These are phyloP conservation scores for Gyrodon lividus DNA, from an alignment of 768 basidiomycete genomes.

Conservation along the genomic window DNA sequence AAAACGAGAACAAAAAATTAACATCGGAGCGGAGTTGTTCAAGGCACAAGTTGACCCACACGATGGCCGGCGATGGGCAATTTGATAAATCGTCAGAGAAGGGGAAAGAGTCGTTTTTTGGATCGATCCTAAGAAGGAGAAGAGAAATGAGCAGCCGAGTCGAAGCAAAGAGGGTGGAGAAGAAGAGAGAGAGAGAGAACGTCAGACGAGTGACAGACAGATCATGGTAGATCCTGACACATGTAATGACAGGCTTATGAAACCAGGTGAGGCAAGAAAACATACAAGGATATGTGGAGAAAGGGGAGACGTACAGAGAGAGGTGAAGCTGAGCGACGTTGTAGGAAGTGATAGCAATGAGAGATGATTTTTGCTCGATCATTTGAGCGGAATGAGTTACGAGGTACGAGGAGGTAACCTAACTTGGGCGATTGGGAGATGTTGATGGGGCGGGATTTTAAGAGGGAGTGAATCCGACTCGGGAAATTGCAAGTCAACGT, in stretches of 20 bases:
- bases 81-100: slow-evolving; percentile 49
- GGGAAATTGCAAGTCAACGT: slow-evolving; percentile 6
- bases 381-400: slow-evolving; percentile 34
- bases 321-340: slow-evolving; percentile 64
- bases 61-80: slow-evolving; percentile 44
- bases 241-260: slow-evolving; percentile 23
- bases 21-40: slow-evolving; percentile 13
- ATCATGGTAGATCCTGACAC: slow-evolving; percentile 33
- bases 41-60: slow-evolving; percentile 36
- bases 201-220: slow-evolving; percentile 23
- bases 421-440: not conserved
- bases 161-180: not conserved
- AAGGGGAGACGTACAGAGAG: slow-evolving; percentile 46
- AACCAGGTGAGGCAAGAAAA: slow-evolving; percentile 1
- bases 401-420: slow-evolving; percentile 2
- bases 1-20: slow-evolving; percentile 14
- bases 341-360: slow-evolving; percentile 51
- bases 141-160: slow-evolving; percentile 12
- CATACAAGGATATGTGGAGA: not conserved
- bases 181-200: slow-evolving; percentile 6
- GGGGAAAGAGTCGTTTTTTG: slow-evolving; percentile 38
- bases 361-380: slow-evolving; percentile 52
- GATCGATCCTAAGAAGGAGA: slow-evolving; percentile 34
- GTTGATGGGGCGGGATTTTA: slow-evolving; percentile 22
- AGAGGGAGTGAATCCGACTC: slow-evolving; percentile 13